Conservation (phyloP, 495 filamentous ascomycete species). For the Glonium stellatum region DNA sequence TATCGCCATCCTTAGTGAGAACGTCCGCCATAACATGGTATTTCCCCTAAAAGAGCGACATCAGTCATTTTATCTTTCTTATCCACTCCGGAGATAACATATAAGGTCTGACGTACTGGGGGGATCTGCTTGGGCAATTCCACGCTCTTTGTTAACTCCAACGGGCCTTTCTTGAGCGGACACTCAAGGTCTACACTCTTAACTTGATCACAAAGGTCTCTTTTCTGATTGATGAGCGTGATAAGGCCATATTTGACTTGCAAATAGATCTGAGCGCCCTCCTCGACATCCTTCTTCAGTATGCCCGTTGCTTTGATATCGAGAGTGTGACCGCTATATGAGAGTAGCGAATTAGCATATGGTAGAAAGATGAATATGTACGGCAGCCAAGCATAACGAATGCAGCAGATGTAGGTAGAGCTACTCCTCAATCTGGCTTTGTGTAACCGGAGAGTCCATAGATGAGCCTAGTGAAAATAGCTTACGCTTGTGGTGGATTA, state of each 20-base stretch:
- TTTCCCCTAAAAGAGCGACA: slow-evolving; percentile 55
- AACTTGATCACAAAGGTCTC: slow-evolving; percentile 83
- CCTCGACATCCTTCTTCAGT: slow-evolving; percentile 58
- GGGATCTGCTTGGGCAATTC: slow-evolving; percentile 83
- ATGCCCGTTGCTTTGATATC: slow-evolving; percentile 69
- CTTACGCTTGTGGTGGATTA: slow-evolving; percentile 84
- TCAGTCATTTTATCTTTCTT: slow-evolving; percentile 2
- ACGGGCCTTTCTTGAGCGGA: slow-evolving; percentile 70
- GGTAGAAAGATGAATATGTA: neutral
- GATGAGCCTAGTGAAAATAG: slow-evolving; percentile 21
- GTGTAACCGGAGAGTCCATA: neutral
- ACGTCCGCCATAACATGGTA: slow-evolving; percentile 88
- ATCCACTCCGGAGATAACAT: neutral
- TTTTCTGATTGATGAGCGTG: slow-evolving; percentile 67
- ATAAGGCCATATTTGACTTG: slow-evolving; percentile 93
- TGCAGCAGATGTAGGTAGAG: neutral
- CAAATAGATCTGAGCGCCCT: slow-evolving; percentile 72
- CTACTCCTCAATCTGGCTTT: neutral
- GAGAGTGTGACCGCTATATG: slow-evolving; percentile 65
- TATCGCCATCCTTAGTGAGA: slow-evolving; percentile 55
- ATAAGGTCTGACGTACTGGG: slow-evolving; percentile 53
- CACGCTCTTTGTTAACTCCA: slow-evolving; percentile 68
- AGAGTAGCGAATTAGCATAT: neutral
- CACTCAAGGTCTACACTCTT: slow-evolving; percentile 82
- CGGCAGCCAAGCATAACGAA: neutral